Percentiles rank a stretch among this genome's conserved stretches.
These are phyloP conservation scores for Dacryopinax primogenitus DNA, from an alignment of 768 basidiomycete species.

Conservation along the genomic window DNA sequence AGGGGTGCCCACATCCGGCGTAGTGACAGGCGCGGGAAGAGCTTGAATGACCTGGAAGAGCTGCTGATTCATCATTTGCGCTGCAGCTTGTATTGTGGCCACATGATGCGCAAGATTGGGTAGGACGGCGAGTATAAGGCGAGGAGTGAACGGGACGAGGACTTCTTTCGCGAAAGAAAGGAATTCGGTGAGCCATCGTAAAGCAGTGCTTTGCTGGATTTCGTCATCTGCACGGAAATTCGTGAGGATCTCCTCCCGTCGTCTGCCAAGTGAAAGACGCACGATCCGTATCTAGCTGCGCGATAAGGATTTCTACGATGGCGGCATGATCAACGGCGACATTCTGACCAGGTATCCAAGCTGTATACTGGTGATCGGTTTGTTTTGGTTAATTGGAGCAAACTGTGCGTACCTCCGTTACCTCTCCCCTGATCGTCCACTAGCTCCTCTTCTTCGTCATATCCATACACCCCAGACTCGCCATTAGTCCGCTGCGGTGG, in stretches of 20 bases:
- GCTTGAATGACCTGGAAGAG: slow-evolving; percentile 76
- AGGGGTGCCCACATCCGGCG: not conserved
- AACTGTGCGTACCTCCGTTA: slow-evolving; percentile 42
- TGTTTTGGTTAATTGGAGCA: not conserved
- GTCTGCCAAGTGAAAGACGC: slow-evolving; percentile 25
- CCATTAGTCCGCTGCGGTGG: slow-evolving; percentile 8
- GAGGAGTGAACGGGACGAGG: slow-evolving; percentile 87
- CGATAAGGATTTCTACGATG: slow-evolving; percentile 84
- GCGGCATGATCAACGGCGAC: slow-evolving; percentile 82
- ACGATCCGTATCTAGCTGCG: slow-evolving; percentile 77
- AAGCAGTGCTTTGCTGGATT: slow-evolving; percentile 87
- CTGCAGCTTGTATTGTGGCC: slow-evolving; percentile 74
- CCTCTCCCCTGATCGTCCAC: slow-evolving; percentile 38
- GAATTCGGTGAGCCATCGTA: slow-evolving; percentile 87
- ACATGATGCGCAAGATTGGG: slow-evolving; percentile 91
- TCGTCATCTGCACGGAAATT: slow-evolving; percentile 55
- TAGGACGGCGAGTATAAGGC: slow-evolving; percentile 81
- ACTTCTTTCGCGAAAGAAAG: slow-evolving; percentile 77
- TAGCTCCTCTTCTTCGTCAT: slow-evolving; percentile 33
- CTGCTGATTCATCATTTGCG: slow-evolving; percentile 71
- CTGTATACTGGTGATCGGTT: slow-evolving; percentile 29
- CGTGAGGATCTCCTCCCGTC: not conserved
- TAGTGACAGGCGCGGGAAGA: slow-evolving; percentile 59
- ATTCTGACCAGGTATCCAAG: slow-evolving; percentile 88
- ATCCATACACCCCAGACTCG: slow-evolving; percentile 22